phyloP scores from a whole-genome alignment of 2,329 filamentous ascomycete species.

The Parastagonospora nodorum region DNA sequence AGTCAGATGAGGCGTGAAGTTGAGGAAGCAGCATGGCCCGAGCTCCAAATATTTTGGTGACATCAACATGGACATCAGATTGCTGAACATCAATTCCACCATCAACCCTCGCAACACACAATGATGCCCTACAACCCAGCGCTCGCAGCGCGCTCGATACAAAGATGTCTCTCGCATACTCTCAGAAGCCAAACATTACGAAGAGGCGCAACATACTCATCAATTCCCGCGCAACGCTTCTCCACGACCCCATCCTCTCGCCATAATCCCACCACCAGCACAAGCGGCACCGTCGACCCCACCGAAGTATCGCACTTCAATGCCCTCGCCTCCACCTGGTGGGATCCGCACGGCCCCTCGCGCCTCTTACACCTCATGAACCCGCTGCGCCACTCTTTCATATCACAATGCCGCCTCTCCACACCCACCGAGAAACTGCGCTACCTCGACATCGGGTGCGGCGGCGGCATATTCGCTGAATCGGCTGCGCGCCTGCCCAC shows the following conservation, averaged over 20 bases:
- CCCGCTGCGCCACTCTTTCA: conserved; percentile 92
- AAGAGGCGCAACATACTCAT: not conserved
- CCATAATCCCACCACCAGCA: conserved; percentile 15
- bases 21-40: no score
- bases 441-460: conserved; percentile 93
- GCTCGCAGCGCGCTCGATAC: conserved; percentile 15
- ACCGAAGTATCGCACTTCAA: conserved; percentile 95
- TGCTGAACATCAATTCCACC: not conserved
- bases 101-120: not conserved
- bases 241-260: conserved; percentile 21
- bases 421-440: conserved; percentile 55
- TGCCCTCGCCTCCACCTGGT: conserved; percentile 90
- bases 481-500: conserved; percentile 71
- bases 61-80: no score
- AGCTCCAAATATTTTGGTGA: no score
- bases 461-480: conserved; percentile 95
- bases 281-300: conserved; percentile 65
- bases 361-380: conserved; percentile 97
- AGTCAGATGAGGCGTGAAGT: no score
- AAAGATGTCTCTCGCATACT: not conserved
- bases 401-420: conserved; percentile 67
- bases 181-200: not conserved
- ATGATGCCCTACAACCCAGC: conserved; percentile 17
- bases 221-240: conserved; percentile 4
- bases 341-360: conserved; percentile 92